Evolutionary conservation across 2,329 filamentous ascomycete genomes (phyloP), one percentile per base, ranked within the genome.

Genomic region (Colletotrichum coccodes): DNA sequence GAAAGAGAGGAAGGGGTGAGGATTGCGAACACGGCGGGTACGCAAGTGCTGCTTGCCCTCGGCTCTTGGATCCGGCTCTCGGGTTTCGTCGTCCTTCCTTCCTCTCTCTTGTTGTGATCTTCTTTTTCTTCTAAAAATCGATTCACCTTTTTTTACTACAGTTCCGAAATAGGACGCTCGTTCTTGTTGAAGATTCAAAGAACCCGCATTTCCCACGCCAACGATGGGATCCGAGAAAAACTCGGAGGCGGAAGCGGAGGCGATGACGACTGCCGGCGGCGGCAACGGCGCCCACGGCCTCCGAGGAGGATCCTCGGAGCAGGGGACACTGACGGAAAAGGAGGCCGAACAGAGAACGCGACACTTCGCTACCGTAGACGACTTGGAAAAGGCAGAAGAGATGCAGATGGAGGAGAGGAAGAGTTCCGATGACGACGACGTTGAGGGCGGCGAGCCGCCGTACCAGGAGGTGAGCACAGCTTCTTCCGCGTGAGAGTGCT

Each of bases 391-490:
- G 34, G 54, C 46, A 11, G 53, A 54, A 23, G 46, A 65, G 40
- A 32, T 8, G 11, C 30, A 36, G 21, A 50, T 57, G 60, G 50
- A 70, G 53, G 65, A 53, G 52, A 71, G 36, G 70, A 73, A 46
- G 36, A 62, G 64, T 21, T 64, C 47, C n/a, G 60, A 40, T 32
- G 66, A 63, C 18, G 59, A 62, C 23, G 69, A 72, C 4, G 63
- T 63, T 34, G 57, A 64, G 5, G 57, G 71, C 18, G 64, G 65
- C 32, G 71, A 73, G n/a, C 60, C 47, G 26, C 60, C 46, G n/a
- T 68, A 57, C 21, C 50, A 54, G 40, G 53, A 68, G 47, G 65
- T 65, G 28, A 65, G 47, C 54, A 16, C 44, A 11, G 23, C 32
- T 21, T 40, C 21, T 18, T 38, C 5, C 12, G 21, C 26, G n/a